phyloP scores from a whole-genome alignment of 495 filamentous ascomycete genomes.

The Penicillium coprophilum region DNA sequence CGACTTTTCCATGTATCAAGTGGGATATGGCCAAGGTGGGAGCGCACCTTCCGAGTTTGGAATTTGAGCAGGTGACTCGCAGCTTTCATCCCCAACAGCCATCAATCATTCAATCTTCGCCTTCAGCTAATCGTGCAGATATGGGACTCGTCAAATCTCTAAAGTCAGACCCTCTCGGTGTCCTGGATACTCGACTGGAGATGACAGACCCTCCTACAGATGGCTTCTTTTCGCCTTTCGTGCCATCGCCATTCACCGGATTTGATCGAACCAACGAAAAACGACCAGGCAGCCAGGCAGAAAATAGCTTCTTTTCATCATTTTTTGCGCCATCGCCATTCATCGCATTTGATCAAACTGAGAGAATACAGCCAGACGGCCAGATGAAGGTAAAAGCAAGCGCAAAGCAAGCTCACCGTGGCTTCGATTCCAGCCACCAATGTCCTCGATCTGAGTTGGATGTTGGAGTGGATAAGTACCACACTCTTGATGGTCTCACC shows the following conservation, averaged over 20 bases:
- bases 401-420: not conserved
- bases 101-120: not conserved
- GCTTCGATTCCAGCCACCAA: not conserved
- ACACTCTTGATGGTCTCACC: conserved; percentile 19
- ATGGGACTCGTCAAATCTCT: conserved; percentile 21
- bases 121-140: not conserved
- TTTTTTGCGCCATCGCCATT: conserved; percentile 17
- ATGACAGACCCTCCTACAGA: not conserved
- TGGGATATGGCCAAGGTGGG: not conserved
- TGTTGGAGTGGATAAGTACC: conserved; percentile 23
- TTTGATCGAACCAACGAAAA: not conserved
- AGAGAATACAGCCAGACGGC: not conserved
- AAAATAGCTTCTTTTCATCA: conserved; percentile 10
- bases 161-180: conserved; percentile 23
- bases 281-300: not conserved
- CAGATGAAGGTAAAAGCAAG: not conserved
- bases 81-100: conserved; percentile 6
- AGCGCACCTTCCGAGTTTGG: conserved; percentile 9
- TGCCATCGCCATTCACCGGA: conserved; percentile 10
- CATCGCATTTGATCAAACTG: not conserved
- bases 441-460: conserved; percentile 25
- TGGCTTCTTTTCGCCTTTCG: conserved; percentile 14
- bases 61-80: not conserved
- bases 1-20: conserved; percentile 1
- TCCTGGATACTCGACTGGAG: conserved; percentile 24